Conservation (phyloP, 139 green algal species). For the Auxenochlorella pyrenoidosa region DNA sequence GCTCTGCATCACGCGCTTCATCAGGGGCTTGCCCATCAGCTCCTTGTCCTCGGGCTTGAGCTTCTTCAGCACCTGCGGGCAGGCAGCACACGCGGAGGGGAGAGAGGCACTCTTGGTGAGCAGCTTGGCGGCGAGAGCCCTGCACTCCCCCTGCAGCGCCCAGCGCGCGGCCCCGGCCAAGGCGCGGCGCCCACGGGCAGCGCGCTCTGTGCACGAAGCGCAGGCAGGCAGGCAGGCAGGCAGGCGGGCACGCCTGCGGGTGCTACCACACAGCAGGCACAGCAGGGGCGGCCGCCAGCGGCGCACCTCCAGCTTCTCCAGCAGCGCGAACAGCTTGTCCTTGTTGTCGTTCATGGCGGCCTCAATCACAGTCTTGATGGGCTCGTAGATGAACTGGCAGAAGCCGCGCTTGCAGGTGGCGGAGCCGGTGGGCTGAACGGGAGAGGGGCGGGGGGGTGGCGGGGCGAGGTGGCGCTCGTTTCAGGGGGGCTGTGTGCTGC, state of each 20-base stretch:
- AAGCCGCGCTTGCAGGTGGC: conserved; percentile 96
- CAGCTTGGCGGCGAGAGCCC: no score
- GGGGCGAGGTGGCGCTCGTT: no score
- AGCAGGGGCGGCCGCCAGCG: not conserved
- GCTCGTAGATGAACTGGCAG: conserved; percentile 98
- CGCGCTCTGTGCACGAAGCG: no score
- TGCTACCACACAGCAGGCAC: no score
- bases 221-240: no score
- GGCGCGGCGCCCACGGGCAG: no score
- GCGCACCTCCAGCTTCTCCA: conserved; percentile 85
- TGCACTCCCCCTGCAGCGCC: no score
- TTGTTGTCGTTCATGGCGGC: conserved; percentile 96
- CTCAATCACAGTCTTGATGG: conserved; percentile 96
- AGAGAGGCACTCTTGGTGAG: no score
- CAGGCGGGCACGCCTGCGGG: no score
- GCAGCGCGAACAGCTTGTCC: conserved; percentile 96
- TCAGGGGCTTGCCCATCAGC: conserved; percentile 94
- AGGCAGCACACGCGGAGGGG: not conserved
- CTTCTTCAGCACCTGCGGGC: conserved; percentile 61
- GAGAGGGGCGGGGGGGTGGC: not conserved
- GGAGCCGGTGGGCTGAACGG: conserved; percentile 72
- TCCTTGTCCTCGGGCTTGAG: conserved; percentile 95
- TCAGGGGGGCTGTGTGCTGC: no score
- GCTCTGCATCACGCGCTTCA: conserved; percentile 91
- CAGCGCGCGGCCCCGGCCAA: no score